Conservation (phyloP, 805 yeast species). For the Kuraishia piskuri region DNA sequence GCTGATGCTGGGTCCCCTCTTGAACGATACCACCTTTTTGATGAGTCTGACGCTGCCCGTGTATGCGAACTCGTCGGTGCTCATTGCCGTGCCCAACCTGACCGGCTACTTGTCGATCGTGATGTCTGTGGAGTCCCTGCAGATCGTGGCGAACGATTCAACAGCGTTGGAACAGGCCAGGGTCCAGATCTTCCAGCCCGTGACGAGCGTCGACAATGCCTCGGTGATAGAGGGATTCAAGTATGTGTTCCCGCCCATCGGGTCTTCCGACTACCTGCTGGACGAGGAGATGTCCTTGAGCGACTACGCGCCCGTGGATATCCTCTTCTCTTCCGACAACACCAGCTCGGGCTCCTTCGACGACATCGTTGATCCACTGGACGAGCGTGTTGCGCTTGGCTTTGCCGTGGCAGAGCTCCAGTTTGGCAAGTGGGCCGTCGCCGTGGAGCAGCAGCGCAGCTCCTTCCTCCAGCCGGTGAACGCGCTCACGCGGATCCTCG, state of each 20-base stretch:
- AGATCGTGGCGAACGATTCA: slow-evolving; percentile 29
- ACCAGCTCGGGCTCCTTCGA: slow-evolving; percentile 6
- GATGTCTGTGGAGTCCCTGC: slow-evolving; percentile 35
- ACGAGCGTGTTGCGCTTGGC: slow-evolving; percentile 44
- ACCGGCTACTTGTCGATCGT: slow-evolving; percentile 66
- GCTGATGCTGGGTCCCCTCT: slow-evolving; percentile 59
- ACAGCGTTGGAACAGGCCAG: slow-evolving; percentile 28
- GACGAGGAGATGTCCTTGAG: background rate
- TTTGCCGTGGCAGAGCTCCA: slow-evolving; percentile 35
- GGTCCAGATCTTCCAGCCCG: slow-evolving; percentile 17
- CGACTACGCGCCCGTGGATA: slow-evolving; percentile 22
- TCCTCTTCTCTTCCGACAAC: slow-evolving; percentile 16
- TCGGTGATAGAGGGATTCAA: slow-evolving; percentile 24
- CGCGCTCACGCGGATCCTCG: slow-evolving; percentile 55
- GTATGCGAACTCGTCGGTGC: slow-evolving; percentile 62
- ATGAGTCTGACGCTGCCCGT: slow-evolving; percentile 77
- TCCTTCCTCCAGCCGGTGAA: slow-evolving; percentile 55
- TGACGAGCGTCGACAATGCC: slow-evolving; percentile 12
- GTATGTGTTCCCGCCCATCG: slow-evolving; percentile 33
- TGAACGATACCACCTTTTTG: slow-evolving; percentile 37
- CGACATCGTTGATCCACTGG: slow-evolving; percentile 26
- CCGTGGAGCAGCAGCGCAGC: slow-evolving; percentile 54
- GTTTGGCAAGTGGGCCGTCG: slow-evolving; percentile 59
- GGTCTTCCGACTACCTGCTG: slow-evolving; percentile 3
- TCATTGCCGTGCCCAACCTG: slow-evolving; percentile 46